phyloP scores from a whole-genome alignment of 768 basidiomycete genomes.

The Cubamyces lactineus region DNA sequence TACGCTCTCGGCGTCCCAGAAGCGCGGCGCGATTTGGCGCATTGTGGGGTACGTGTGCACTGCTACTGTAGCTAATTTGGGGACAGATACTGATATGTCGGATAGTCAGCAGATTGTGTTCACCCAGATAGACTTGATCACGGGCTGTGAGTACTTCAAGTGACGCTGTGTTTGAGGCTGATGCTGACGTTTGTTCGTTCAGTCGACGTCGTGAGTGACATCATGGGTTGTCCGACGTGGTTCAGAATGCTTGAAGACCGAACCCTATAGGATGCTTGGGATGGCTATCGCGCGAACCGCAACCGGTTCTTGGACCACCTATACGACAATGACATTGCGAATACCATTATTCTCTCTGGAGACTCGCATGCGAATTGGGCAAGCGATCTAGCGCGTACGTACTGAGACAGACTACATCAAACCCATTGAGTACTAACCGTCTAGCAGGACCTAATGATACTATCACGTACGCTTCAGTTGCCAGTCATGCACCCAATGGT shows the following conservation, averaged over 20 bases:
- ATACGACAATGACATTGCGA: conserved; percentile 51
- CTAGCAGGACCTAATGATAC: conserved; percentile 52
- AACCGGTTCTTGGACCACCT: conserved; percentile 54
- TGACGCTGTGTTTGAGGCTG: background rate
- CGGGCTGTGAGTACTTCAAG: conserved; percentile 37
- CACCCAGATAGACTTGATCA: conserved; percentile 45
- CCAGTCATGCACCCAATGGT: background rate
- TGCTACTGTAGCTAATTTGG: background rate
- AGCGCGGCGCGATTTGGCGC: conserved; percentile 55
- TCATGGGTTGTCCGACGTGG: background rate
- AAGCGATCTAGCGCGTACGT: conserved; percentile 56
- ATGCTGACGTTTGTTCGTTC: background rate
- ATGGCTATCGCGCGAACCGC: conserved; percentile 59
- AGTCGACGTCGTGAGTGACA: conserved; percentile 34
- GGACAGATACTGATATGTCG: too few species aligned
- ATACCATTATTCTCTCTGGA: conserved; percentile 59
- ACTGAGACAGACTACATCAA: background rate
- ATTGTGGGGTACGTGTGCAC: conserved; percentile 47
- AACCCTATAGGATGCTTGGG: conserved; percentile 54
- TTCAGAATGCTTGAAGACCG: background rate
- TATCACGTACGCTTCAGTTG: conserved; percentile 37
- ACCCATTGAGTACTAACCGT: background rate
- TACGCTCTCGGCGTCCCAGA: conserved; percentile 49
- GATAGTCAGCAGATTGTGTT: conserved; percentile 61
- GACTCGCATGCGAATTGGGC: conserved; percentile 68